Conservation (phyloP, 805 yeast species). For the Starmerella etchellsii region DNA sequence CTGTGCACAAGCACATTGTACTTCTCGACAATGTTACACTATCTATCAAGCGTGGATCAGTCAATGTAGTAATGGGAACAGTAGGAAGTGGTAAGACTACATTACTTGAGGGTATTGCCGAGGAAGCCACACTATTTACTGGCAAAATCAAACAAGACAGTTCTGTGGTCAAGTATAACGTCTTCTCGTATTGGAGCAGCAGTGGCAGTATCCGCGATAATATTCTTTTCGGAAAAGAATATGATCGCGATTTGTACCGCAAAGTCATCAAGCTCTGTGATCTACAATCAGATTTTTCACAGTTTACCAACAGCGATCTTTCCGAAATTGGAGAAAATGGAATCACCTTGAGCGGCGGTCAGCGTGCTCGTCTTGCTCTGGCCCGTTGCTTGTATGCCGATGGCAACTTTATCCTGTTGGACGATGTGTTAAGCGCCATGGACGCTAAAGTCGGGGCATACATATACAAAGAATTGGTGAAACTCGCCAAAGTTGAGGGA, state of each 20-base stretch:
- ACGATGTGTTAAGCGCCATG: slow-evolving; percentile 79
- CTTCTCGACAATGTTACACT: slow-evolving; percentile 37
- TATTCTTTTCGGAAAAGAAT: slow-evolving; percentile 20
- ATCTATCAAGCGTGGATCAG: slow-evolving; percentile 46
- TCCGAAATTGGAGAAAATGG: slow-evolving; percentile 77
- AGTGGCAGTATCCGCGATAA: slow-evolving; percentile 9
- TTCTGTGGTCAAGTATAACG: slow-evolving; percentile 23
- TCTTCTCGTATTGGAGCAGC: slow-evolving; percentile 7
- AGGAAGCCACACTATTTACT: slow-evolving; percentile 44
- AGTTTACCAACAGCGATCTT: slow-evolving; percentile 12
- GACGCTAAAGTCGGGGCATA: slow-evolving; percentile 77
- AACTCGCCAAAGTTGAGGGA: slow-evolving; percentile 39
- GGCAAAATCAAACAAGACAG: slow-evolving; percentile 46
- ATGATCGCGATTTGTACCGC: slow-evolving; percentile 4
- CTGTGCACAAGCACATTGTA: too few species aligned
- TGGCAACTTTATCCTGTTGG: slow-evolving; percentile 51
- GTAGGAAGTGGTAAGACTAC: slow-evolving; percentile 76
- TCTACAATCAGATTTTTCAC: slow-evolving; percentile 10
- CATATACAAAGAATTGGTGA: slow-evolving; percentile 48
- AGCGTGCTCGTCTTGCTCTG: slow-evolving; percentile 67
- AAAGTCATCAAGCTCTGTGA: slow-evolving; percentile 8
- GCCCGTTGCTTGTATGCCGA: slow-evolving; percentile 68
- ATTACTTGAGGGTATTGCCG: slow-evolving; percentile 55
- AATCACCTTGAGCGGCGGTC: slow-evolving; percentile 78
- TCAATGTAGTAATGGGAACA: slow-evolving; percentile 61